Evolutionary conservation across 306 rosid genomes (phyloP).

Genomic region (Citrullus amarus): DNA sequence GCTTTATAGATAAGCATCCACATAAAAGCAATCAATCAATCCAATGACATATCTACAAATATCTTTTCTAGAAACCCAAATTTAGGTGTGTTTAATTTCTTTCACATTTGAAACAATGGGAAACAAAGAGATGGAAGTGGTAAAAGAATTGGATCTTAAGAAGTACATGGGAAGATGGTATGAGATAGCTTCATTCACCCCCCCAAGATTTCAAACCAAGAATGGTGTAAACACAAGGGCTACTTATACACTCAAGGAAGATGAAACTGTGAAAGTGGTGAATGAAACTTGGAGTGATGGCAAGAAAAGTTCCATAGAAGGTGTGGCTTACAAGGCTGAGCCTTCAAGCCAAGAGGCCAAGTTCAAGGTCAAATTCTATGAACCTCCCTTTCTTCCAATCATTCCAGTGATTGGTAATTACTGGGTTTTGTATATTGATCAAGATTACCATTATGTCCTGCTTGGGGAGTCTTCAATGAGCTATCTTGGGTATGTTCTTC

Average conservation of each 20-base stretch:
- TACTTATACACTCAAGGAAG: slow-evolving; percentile 52
- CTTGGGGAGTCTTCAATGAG: slow-evolving; percentile 64
- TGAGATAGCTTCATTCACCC: slow-evolving; percentile 65
- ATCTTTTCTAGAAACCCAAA: not conserved
- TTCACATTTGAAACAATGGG: slow-evolving; percentile 20
- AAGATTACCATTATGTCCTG: slow-evolving; percentile 53
- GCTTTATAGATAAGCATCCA: slow-evolving; percentile 1
- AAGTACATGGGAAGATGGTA: slow-evolving; percentile 93
- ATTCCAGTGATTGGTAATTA: slow-evolving; percentile 72
- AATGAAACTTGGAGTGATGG: slow-evolving; percentile 84
- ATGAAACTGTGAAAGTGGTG: slow-evolving; percentile 58
- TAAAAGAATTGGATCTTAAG: slow-evolving; percentile 40
- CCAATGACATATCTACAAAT: not conserved
- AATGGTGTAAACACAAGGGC: slow-evolving; percentile 70
- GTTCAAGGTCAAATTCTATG: slow-evolving; percentile 68
- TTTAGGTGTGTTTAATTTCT: not conserved
- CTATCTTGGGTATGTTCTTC: slow-evolving; percentile 54
- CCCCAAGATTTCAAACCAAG: slow-evolving; percentile 53
- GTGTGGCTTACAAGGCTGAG: slow-evolving; percentile 64
- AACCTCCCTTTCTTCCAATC: slow-evolving; percentile 78
- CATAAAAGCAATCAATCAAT: not conserved
- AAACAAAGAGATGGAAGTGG: slow-evolving; percentile 55
- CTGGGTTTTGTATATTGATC: slow-evolving; percentile 75
- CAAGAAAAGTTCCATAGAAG: slow-evolving; percentile 41
- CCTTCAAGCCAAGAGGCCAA: slow-evolving; percentile 67